These are phyloP conservation scores for Mucor sp. DNA, from an alignment of 371 early-diverging fungal species.

Conservation along the genomic window DNA sequence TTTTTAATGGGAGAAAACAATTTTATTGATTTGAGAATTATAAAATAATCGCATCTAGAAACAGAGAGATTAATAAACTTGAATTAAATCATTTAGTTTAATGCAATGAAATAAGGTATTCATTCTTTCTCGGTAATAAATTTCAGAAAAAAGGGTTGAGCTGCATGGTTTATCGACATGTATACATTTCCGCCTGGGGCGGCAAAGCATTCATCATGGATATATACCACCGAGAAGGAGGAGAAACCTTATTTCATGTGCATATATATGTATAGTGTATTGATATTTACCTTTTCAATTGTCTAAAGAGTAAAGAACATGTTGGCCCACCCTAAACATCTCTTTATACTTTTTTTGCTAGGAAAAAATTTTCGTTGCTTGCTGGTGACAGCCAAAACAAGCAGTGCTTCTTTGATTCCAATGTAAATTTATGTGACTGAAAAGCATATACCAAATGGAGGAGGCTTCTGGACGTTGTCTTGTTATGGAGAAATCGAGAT, in stretches of 20 bases:
- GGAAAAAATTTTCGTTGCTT: not conserved
- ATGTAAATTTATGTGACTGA: not conserved
- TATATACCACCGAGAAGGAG: not conserved
- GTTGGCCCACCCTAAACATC: not conserved
- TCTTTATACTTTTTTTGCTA: constrained; percentile 7
- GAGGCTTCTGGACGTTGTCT: not conserved
- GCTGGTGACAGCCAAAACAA: not conserved
- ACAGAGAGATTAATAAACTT: constrained; percentile 6
- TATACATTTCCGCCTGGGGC: constrained; percentile 46
- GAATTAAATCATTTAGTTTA: not conserved
- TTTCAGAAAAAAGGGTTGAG: constrained; percentile 33
- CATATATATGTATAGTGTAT: not conserved
- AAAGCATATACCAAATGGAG: not conserved
- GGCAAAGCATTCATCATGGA: constrained; percentile 48
- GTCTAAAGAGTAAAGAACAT: not conserved
- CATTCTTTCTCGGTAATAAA: not conserved
- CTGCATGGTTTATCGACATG: constrained; percentile 44
- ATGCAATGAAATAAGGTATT: not conserved
- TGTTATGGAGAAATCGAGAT: not conserved
- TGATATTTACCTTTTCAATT: constrained; percentile 10
- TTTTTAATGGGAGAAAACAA: not conserved
- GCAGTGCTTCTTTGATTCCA: not conserved
- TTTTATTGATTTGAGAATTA: constrained; percentile 7
- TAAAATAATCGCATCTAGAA: not conserved
- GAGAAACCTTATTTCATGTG: not conserved